These are phyloP conservation scores for Penicillium sp. DNA, from an alignment of 2,329 filamentous ascomycete species.

Conservation along the genomic window DNA sequence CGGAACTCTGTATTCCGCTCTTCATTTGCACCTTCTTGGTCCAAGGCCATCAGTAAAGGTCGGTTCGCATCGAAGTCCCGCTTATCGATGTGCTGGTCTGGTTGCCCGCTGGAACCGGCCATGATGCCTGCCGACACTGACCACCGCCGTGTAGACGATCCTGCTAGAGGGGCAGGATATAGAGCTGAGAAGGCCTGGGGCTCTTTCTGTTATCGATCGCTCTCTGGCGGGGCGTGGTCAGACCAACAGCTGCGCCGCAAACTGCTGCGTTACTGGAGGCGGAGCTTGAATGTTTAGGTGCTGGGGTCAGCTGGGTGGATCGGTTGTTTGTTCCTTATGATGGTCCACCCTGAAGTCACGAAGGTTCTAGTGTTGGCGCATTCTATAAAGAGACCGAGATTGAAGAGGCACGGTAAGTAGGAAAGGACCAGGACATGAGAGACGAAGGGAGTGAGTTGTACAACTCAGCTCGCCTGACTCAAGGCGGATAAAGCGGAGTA, in stretches of 20 bases:
- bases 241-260: constrained; percentile 4
- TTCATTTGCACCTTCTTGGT: constrained; percentile 13
- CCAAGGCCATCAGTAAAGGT: constrained; percentile 30
- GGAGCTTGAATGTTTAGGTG: constrained; percentile 16
- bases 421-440: neutral
- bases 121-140: constrained; percentile 18
- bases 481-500: constrained; percentile 3
- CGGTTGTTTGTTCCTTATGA: constrained; percentile 21
- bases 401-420: neutral
- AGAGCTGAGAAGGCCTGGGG: neutral
- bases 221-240: neutral
- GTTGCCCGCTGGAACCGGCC: constrained; percentile 26
- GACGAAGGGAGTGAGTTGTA: neutral
- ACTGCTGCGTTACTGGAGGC: constrained; percentile 1
- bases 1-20: constrained; percentile 31
- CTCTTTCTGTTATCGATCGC: neutral
- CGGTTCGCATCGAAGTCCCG: constrained; percentile 51
- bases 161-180: neutral
- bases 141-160: neutral
- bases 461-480: constrained; percentile 1
- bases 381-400: neutral
- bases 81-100: constrained; percentile 42
- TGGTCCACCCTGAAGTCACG: constrained; percentile 27
- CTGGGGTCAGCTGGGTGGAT: constrained; percentile 26
- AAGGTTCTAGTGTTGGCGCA: constrained; percentile 5